Conservation (phyloP, 1,139 yeast genomes). For the Yamadazyma conglobata region DNA sequence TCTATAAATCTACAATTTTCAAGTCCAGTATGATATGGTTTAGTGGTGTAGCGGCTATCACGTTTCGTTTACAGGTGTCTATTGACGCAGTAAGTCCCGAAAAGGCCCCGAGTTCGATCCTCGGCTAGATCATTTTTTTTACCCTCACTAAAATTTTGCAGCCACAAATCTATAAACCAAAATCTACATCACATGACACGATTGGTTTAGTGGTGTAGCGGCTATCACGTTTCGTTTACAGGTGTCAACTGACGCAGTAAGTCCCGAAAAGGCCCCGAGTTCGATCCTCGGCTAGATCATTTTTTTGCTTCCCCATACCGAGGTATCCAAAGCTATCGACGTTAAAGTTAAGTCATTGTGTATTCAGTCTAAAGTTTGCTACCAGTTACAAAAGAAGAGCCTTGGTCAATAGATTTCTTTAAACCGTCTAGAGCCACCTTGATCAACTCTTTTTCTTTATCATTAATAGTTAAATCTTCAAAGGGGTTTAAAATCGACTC, state of each 20-base stretch:
- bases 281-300: constrained; percentile 34
- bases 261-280: constrained; percentile 34
- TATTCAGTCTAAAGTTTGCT: constrained; percentile 39
- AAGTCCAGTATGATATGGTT: too few species aligned
- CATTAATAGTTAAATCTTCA: constrained; percentile 32
- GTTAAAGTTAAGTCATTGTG: background rate
- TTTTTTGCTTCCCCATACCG: constrained; percentile 11
- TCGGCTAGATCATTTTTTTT: constrained; percentile 26
- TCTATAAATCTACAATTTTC: too few species aligned
- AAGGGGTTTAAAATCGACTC: constrained; percentile 45
- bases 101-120: constrained; percentile 36
- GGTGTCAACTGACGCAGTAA: constrained; percentile 21
- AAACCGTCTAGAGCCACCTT: constrained; percentile 53
- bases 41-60: constrained; percentile 33
- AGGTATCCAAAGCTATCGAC: background rate
- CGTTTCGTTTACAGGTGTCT: constrained; percentile 29
- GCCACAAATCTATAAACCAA: too few species aligned
- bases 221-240: constrained; percentile 33
- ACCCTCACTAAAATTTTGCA: too few species aligned
- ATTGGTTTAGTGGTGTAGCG: constrained; percentile 33
- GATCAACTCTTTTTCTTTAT: constrained; percentile 45
- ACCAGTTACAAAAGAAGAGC: constrained; percentile 53
- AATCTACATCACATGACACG: too few species aligned
- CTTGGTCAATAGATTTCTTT: constrained; percentile 56
- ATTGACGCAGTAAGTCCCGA: constrained; percentile 26